These are phyloP conservation scores for Hypoxylon sp. DNA, from an alignment of 2,329 filamentous ascomycete species.

Conservation along the genomic window DNA sequence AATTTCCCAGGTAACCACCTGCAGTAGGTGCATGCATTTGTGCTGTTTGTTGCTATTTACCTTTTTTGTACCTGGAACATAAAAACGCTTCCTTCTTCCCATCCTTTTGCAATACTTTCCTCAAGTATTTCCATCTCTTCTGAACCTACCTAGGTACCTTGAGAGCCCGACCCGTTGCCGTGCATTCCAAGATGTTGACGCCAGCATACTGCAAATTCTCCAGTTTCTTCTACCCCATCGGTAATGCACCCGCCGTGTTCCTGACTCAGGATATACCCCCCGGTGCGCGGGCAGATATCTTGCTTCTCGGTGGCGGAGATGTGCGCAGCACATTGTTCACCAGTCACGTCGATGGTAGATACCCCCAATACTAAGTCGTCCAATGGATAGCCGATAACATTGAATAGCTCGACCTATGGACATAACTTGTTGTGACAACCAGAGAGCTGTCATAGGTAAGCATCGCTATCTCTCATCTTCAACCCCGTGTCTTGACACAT, in stretches of 20 bases:
- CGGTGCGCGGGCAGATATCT: slow-evolving; percentile 46
- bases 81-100: too few species aligned
- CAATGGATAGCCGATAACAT: slow-evolving; percentile 36
- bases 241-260: slow-evolving; percentile 35
- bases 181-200: slow-evolving; percentile 30
- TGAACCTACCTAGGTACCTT: background rate
- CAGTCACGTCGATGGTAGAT: slow-evolving; percentile 54
- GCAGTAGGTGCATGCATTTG: too few species aligned
- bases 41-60: too few species aligned
- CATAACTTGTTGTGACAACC: slow-evolving; percentile 67
- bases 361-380: slow-evolving; percentile 39
- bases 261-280: slow-evolving; percentile 34
- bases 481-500: slow-evolving; percentile 1
- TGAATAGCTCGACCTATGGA: slow-evolving; percentile 57
- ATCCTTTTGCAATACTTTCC: too few species aligned
- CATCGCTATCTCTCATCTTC: background rate
- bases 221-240: slow-evolving; percentile 34
- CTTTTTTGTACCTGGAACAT: too few species aligned
- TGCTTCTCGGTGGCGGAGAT: slow-evolving; percentile 69
- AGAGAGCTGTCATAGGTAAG: slow-evolving; percentile 63
- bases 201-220: slow-evolving; percentile 15
- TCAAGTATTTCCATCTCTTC: too few species aligned
- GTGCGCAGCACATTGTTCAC: slow-evolving; percentile 68
- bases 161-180: background rate
- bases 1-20: too few species aligned